phyloP scores from a whole-genome alignment of 805 yeast species.

The Helenozyma rhizophorensis region DNA sequence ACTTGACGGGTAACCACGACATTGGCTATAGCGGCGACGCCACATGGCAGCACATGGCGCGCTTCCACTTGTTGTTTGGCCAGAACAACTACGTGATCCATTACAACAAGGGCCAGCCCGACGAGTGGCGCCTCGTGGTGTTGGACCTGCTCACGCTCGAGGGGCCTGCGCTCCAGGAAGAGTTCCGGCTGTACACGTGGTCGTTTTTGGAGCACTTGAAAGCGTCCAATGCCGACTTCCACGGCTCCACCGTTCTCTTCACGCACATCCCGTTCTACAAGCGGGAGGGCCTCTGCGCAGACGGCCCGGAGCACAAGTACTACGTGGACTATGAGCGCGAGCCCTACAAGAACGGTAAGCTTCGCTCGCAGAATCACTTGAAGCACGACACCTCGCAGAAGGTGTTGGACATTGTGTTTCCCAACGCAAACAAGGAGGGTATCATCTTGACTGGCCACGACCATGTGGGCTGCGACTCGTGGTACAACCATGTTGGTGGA shows the following conservation, averaged over 20 bases:
- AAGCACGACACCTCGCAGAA: conserved; percentile 60
- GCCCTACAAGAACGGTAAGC: conserved; percentile 63
- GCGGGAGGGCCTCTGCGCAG: conserved; percentile 74
- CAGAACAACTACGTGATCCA: conserved; percentile 79
- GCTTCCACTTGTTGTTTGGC: conserved; percentile 75
- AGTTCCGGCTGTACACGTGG: conserved; percentile 64
- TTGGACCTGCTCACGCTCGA: conserved; percentile 79
- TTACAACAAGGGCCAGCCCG: conserved; percentile 55
- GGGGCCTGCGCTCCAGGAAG: conserved; percentile 82
- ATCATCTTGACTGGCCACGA: conserved; percentile 91
- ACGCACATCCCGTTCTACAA: conserved; percentile 92
- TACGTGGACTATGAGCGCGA: conserved; percentile 51
- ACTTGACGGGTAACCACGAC: conserved; percentile 93
- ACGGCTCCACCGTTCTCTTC: conserved; percentile 76
- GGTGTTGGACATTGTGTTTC: conserved; percentile 69
- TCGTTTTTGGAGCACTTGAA: conserved; percentile 62
- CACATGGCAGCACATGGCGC: conserved; percentile 81
- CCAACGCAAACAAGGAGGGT: conserved; percentile 60
- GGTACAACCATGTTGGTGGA: conserved; percentile 46
- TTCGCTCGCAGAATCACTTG: conserved; percentile 85
- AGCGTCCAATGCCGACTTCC: conserved; percentile 44
- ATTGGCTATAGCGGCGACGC: conserved; percentile 95
- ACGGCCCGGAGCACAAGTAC: conserved; percentile 63
- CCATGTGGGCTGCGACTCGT: conserved; percentile 85
- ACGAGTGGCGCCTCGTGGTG: conserved; percentile 88